Conservation (phyloP, 768 basidiomycete species). For the Leccinum ochraceum region DNA sequence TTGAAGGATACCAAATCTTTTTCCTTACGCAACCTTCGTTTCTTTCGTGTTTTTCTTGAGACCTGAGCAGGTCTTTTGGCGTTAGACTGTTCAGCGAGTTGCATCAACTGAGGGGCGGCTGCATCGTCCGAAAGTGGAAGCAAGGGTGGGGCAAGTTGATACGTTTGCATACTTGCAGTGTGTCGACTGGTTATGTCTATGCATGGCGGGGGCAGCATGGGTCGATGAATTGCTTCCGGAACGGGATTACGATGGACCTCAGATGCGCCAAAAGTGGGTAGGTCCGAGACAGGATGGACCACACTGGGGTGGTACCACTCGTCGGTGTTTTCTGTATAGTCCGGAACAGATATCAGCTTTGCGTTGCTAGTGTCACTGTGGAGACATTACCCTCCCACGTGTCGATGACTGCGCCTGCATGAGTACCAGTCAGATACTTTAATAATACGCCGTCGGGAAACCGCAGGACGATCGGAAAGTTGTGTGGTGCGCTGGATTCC, state of each 20-base stretch:
- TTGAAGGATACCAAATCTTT: not conserved
- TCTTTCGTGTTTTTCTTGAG: slow-evolving; percentile 18
- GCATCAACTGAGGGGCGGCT: slow-evolving; percentile 1
- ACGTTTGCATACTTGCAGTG: not conserved
- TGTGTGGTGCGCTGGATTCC: slow-evolving; percentile 30
- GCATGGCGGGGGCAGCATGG: not conserved
- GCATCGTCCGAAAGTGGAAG: not conserved
- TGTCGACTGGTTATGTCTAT: not conserved
- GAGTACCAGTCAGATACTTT: slow-evolving; percentile 36
- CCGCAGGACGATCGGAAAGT: slow-evolving; percentile 42
- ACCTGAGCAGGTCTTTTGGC: not conserved
- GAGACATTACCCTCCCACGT: slow-evolving; percentile 41
- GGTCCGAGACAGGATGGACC: slow-evolving; percentile 15
- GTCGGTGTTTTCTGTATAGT: slow-evolving; percentile 16
- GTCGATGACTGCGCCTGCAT: slow-evolving; percentile 36
- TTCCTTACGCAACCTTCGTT: slow-evolving; percentile 14
- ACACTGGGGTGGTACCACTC: slow-evolving; percentile 29
- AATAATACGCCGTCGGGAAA: slow-evolving; percentile 46
- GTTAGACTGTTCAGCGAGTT: slow-evolving; percentile 1
- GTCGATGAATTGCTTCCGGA: not conserved
- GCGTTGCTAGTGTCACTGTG: not conserved
- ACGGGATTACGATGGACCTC: not conserved
- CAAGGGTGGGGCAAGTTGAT: not conserved
- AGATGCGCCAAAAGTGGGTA: slow-evolving; percentile 11
- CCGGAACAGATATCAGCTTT: slow-evolving; percentile 1